Base-by-base conservation (phyloP, 345 rosid genomes). In the Boechera divaricarpa region DNA sequence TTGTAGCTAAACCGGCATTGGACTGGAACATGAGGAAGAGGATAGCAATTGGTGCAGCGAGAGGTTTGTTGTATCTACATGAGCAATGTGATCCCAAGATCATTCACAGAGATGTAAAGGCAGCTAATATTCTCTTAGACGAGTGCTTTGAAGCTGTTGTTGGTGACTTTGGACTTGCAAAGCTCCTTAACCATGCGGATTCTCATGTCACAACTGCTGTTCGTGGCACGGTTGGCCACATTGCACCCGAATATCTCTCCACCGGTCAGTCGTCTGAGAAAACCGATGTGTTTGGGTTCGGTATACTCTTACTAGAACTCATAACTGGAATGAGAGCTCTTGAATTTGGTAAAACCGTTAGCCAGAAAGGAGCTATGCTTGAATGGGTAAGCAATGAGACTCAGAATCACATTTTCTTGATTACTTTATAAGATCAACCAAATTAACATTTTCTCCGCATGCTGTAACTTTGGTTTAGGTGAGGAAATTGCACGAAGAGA, bases 41-140 rank as follows among this genome's bases (percentile, higher is more conserved):
- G 83, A 90, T 94, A 73, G 94, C 97, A 9, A 89, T 94, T 69
- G 98, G 97, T 48, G 91, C 97, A 63, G 95, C 97, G 4, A 83
- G 98, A 73, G 98, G 98, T 62, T 91, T 94, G 75, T 57, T 94
- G 13, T 92, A 92, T 78, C 84, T 94, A 24, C 98, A 94, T 0
- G 97, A 94, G 83, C 97, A 94, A 70, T 91, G 98, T 49, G 97
- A 94, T 73, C 98, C 98, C 4, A 93, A 93, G 83, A 91, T 93
- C 68, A 87, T 93, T 58, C 98, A 93, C 70, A 84, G 97, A 83
- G 98, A 93, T 51, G 97, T 91, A 63, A 91, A 94, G 81, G 98
- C 98, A 32, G 98, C 97, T 56, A 94, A 94, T 67, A 82, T 94
- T 49, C 91, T 94, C 32, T 80, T 94, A 65, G 98, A 94, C 33